Evolutionary conservation across 305 asterid species (phyloP).

Genomic region (Solanum hybrid): DNA sequence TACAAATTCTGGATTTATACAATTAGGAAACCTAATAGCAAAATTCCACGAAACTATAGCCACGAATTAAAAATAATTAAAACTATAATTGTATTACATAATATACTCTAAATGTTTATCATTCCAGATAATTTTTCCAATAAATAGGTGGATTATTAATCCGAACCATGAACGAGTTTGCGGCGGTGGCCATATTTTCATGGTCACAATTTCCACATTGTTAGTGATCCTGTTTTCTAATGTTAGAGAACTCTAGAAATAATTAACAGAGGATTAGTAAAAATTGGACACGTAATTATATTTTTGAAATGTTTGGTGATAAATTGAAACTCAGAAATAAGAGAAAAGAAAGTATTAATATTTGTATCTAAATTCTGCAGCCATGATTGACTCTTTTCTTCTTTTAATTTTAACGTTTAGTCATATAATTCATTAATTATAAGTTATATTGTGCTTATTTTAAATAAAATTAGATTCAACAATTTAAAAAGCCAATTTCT

Average conservation of each 20-base stretch:
- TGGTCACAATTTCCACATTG: background rate
- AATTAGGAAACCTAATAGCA: rapidly evolving
- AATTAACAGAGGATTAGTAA: background rate
- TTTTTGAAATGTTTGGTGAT: background rate
- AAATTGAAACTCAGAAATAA: background rate
- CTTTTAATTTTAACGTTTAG: background rate
- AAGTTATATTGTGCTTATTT: background rate
- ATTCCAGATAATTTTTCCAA: too few species aligned
- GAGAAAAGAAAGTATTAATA: background rate
- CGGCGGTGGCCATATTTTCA: background rate
- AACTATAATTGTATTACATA: too few species aligned
- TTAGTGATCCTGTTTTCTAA: background rate
- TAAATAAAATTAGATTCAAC: background rate
- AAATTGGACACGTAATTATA: background rate
- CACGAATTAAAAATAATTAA: too few species aligned
- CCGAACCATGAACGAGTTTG: background rate
- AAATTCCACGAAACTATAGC: too few species aligned
- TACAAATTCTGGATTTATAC: too few species aligned
- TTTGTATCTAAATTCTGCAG: background rate
- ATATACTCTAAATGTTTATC: background rate
- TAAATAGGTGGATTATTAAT: background rate
- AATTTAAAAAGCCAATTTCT: background rate
- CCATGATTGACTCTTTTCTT: background rate
- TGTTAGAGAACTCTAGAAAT: background rate
- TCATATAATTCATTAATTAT: background rate